Evolutionary conservation across 2,329 filamentous ascomycete genomes (phyloP), one percentile per base, ranked within the genome.

Genomic region (Cytospora mali): DNA sequence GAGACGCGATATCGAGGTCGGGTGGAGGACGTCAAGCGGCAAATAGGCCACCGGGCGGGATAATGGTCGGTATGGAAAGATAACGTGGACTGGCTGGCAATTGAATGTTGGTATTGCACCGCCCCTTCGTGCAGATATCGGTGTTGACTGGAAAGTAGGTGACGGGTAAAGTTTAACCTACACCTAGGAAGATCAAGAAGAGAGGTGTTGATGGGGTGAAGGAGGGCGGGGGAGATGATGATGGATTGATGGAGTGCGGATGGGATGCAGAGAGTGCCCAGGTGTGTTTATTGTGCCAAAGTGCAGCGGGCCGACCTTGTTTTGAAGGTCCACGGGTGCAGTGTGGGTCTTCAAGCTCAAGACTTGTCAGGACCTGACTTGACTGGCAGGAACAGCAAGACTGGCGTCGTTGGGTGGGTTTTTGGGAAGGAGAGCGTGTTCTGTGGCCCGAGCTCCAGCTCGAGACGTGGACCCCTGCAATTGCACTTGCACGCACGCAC

Each of bases 221-320:
- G n/a, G n/a, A n/a, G n/a, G n/a, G n/a, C n/a, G 50, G 27, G 35
- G 7, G 25, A 28, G 54, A 48, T 29, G 58, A 53, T 54, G 50
- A n/a, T n/a, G n/a, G n/a, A n/a, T n/a, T n/a, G 35, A 23, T 46
- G 57, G 56, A 48, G 27, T 31, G 58, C 58, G 33, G 58, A 60
- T 39, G 58, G 50, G 58, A 46, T 46, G 25, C 50, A 60, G 58
- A 60, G 50, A 29, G 48, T n/a, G n/a, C n/a, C n/a, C n/a, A n/a
- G 23, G 39, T 48, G 58, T 60, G 57, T 59, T 59, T 59, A 59
- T 60, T 46, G 35, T 54, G 58, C 58, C 42, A 46, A 46, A 60
- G 57, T 53, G 57, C 50, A 60, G 58, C 58, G 58, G 58, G 48
- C 58, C 52, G 58, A 54, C 58, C 58, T 60, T 60, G 58, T 60